phyloP scores from a whole-genome alignment of 208 protist species.

The Tritrichomonas musculus region DNA sequence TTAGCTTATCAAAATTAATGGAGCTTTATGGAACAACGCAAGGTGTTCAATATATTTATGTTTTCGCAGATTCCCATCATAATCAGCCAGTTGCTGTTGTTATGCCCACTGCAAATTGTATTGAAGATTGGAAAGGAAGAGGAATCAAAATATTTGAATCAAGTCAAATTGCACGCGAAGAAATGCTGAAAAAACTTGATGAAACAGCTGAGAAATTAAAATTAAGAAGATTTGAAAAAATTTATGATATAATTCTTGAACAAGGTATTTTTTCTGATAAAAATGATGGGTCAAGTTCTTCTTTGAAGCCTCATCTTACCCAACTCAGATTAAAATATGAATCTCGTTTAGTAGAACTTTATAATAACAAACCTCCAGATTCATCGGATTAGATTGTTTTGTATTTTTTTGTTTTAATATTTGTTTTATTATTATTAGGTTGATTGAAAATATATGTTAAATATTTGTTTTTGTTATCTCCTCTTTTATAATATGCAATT shows the following conservation, averaged over 20 bases:
- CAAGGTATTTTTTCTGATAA: neutral
- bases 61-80: conserved; percentile 20
- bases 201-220: neutral
- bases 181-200: neutral
- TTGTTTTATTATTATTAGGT: no score
- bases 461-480: no score
- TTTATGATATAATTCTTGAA: neutral
- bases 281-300: neutral
- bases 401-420: no score
- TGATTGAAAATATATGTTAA: no score
- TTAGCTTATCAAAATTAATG: conserved; percentile 40
- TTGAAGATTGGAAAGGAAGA: neutral
- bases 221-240: conserved; percentile 23
- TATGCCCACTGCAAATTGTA: neutral
- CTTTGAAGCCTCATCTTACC: neutral
- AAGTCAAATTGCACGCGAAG: neutral
- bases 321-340: neutral
- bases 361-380: no score
- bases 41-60: neutral
- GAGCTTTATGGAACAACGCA: neutral
- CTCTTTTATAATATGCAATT: no score
- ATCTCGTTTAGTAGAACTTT: neutral
- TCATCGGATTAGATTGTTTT: no score
- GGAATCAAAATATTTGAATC: neutral
- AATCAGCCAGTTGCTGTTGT: neutral